A percentile compares a stretch with the other conserved stretches of the same genome.
phyloP scores from a whole-genome alignment of 768 basidiomycete genomes.

The Boletus tomentosulus region DNA sequence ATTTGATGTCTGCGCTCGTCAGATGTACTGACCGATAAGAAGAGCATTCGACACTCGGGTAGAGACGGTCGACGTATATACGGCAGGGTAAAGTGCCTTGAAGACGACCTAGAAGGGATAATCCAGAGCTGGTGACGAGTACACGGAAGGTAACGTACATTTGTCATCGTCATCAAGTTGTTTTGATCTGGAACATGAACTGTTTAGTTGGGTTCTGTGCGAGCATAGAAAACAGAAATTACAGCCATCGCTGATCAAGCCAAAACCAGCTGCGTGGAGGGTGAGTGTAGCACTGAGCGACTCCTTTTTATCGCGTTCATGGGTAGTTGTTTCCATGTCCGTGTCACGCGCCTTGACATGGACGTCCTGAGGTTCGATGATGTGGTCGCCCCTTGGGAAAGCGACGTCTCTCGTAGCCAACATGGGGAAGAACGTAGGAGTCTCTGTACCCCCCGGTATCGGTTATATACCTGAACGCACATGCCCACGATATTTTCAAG shows the following conservation, averaged over 20 bases:
- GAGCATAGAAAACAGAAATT: slow-evolving; percentile 12
- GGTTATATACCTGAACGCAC: background rate
- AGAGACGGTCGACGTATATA: slow-evolving; percentile 56
- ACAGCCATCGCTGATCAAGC: slow-evolving; percentile 62
- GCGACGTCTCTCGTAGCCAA: background rate
- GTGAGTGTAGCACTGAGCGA: slow-evolving; percentile 55
- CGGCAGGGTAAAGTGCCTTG: slow-evolving; percentile 54
- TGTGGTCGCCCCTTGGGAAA: background rate
- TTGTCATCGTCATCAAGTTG: slow-evolving; percentile 65
- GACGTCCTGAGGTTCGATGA: slow-evolving; percentile 8
- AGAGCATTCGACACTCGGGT: slow-evolving; percentile 70
- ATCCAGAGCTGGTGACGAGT: slow-evolving; percentile 1
- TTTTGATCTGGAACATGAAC: slow-evolving; percentile 49
- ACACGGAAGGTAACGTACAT: slow-evolving; percentile 34
- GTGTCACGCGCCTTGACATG: slow-evolving; percentile 19
- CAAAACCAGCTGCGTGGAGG: slow-evolving; percentile 59
- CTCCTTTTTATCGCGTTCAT: slow-evolving; percentile 33
- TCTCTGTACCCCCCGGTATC: background rate
- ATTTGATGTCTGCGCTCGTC: background rate
- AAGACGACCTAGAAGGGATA: slow-evolving; percentile 49
- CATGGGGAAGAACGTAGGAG: background rate
- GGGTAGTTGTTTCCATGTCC: slow-evolving; percentile 14
- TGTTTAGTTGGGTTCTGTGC: slow-evolving; percentile 1
- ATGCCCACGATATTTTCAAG: background rate
- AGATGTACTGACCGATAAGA: slow-evolving; percentile 50